Evolutionary conservation across 2,329 filamentous ascomycete genomes (phyloP).

Genomic region (Venturia oleaginea): DNA sequence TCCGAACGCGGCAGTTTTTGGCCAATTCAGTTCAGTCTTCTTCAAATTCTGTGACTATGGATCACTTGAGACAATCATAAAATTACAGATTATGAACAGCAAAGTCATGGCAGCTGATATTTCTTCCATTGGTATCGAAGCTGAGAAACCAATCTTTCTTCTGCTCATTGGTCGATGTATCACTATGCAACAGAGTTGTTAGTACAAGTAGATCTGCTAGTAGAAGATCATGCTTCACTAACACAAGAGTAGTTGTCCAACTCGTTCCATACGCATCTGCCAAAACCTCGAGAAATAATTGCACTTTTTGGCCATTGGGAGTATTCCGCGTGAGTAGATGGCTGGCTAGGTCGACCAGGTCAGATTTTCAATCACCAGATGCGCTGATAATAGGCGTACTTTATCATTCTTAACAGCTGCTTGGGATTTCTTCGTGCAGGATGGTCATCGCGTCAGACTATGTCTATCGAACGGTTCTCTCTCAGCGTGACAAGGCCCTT

Average conservation of each 20-base stretch:
- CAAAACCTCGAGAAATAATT: conserved; percentile 56
- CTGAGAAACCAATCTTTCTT: conserved; percentile 59
- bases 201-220: not conserved
- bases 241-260: conserved; percentile 38
- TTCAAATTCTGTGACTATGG: too few species aligned
- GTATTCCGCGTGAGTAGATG: conserved; percentile 44
- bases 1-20: too few species aligned
- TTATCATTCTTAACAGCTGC: conserved; percentile 38
- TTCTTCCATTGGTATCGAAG: conserved; percentile 49
- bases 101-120: conserved; percentile 20
- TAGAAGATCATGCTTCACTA: not conserved
- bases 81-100: not conserved
- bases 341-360: conserved; percentile 23
- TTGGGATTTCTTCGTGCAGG: conserved; percentile 29
- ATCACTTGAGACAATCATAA: not conserved
- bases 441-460: conserved; percentile 17
- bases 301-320: conserved; percentile 47
- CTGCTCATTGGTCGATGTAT: conserved; percentile 48
- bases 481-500: not conserved
- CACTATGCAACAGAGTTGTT: not conserved
- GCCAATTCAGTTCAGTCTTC: too few species aligned
- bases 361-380: not conserved
- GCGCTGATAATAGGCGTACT: conserved; percentile 18
- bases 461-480: not conserved
- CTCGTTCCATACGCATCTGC: conserved; percentile 50